These are phyloP conservation scores for Saitozyma sp. DNA, from an alignment of 768 basidiomycete species.

Conservation along the genomic window DNA sequence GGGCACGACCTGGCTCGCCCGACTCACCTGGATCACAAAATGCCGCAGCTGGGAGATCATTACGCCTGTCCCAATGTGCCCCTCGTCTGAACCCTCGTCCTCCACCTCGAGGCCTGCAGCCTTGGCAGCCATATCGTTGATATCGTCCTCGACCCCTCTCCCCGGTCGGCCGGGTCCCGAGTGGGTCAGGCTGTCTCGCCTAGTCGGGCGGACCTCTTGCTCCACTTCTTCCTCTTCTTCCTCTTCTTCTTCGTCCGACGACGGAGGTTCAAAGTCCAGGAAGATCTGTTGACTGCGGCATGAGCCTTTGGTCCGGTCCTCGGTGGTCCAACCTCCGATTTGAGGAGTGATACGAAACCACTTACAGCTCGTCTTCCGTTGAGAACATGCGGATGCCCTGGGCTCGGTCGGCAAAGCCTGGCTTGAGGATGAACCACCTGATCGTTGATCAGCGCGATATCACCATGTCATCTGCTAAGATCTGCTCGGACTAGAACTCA, in stretches of 20 bases:
- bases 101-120: no score
- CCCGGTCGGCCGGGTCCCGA: slow-evolving; percentile 42
- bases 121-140: background rate
- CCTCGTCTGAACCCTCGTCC: slow-evolving; percentile 35
- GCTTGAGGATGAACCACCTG: slow-evolving; percentile 93
- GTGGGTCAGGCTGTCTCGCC: background rate
- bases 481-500: slow-evolving; percentile 14
- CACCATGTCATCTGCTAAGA: background rate
- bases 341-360: background rate
- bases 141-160: slow-evolving; percentile 1
- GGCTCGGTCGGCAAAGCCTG: slow-evolving; percentile 94
- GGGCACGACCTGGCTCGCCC: no score
- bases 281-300: slow-evolving; percentile 61
- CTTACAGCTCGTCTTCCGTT: slow-evolving; percentile 67
- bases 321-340: background rate
- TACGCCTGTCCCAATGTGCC: slow-evolving; percentile 57
- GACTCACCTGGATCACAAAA: slow-evolving; percentile 86
- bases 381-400: slow-evolving; percentile 92
- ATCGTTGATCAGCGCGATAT: background rate
- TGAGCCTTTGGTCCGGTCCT: background rate
- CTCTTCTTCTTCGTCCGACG: slow-evolving; percentile 53
- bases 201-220: slow-evolving; percentile 9
- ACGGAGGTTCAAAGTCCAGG: slow-evolving; percentile 67
- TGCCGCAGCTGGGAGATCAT: slow-evolving; percentile 85
- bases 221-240: slow-evolving; percentile 20